Evolutionary conservation across 225 moss, liverwort and hornwort genomes (phyloP).

Genomic region (Pleurozium schreberi): DNA sequence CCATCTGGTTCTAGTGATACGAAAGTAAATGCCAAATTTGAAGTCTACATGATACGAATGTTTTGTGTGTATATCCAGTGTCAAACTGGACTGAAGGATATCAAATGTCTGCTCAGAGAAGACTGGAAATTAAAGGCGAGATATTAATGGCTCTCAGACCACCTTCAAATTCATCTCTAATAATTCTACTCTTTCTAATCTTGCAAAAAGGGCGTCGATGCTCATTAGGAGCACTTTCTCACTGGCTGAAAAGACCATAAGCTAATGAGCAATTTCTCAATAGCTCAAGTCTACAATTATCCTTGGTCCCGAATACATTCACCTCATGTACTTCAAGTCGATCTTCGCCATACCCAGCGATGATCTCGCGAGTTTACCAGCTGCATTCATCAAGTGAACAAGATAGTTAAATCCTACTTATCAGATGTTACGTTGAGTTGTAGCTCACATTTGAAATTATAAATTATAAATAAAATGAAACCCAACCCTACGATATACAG

Average conservation of each 20-base stretch:
- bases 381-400: constrained; percentile 6
- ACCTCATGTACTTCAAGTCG: not conserved
- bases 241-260: not conserved
- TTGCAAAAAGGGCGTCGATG: not conserved
- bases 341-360: not conserved
- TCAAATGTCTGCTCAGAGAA: not conserved
- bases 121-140: not conserved
- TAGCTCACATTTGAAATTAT: not conserved
- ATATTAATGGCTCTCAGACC: not conserved
- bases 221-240: not conserved
- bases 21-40: not conserved
- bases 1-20: not conserved
- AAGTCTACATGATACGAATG: not conserved
- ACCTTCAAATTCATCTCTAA: not conserved
- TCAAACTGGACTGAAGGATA: not conserved
- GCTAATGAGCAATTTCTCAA: not conserved
- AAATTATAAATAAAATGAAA: not conserved
- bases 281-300: not conserved
- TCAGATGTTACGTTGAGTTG: not conserved
- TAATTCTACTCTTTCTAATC: not conserved
- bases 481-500: not conserved
- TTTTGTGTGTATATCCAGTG: not conserved
- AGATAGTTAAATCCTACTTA: not conserved
- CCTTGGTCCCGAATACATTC: not conserved
- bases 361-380: constrained; percentile 4